Conservation (phyloP, 768 basidiomycete species). For the Boletus pseudopeckii region DNA sequence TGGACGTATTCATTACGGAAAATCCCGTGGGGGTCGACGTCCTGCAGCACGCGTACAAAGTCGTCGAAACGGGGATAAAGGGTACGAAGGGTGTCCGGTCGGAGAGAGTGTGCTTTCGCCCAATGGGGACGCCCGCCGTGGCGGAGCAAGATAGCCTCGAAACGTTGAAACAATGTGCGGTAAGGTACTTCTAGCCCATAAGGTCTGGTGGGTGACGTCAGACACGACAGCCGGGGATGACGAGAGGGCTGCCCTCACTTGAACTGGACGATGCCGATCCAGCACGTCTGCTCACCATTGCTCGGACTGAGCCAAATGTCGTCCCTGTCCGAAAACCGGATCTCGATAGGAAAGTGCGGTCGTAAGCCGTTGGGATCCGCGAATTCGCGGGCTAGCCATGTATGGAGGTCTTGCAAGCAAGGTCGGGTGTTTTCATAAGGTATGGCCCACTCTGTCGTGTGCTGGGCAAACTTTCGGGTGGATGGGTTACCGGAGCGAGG, state of each 20-base stretch:
- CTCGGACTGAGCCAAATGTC: conserved; percentile 95
- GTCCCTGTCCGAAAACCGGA: conserved; percentile 83
- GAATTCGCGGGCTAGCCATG: conserved; percentile 69
- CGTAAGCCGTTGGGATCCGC: conserved; percentile 69
- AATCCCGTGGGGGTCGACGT: conserved; percentile 70
- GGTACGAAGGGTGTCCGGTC: conserved; percentile 55
- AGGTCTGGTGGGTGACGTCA: conserved; percentile 49
- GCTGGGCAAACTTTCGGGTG: conserved; percentile 63
- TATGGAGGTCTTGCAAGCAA: conserved; percentile 68
- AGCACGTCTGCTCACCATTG: conserved; percentile 73
- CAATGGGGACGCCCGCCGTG: conserved; percentile 90
- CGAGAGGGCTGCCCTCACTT: conserved; percentile 54
- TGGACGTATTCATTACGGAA: conserved; percentile 89
- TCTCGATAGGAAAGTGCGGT: conserved; percentile 90
- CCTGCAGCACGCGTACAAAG: conserved; percentile 62
- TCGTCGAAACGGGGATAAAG: conserved; percentile 83
- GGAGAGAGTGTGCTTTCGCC: conserved; percentile 86
- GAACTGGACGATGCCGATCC: conserved; percentile 98
- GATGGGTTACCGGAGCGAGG: conserved; percentile 5
- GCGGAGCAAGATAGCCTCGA: conserved; percentile 64
- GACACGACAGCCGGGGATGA: neutral
- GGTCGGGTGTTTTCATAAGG: conserved; percentile 63
- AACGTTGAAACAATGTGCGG: conserved; percentile 68
- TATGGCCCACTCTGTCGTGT: conserved; percentile 95
- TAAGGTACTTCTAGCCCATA: conserved; percentile 84